Percentiles rank a stretch among this genome's conserved stretches.
These are phyloP conservation scores for Mycena venus DNA, from an alignment of 768 basidiomycete genomes.

Conservation along the genomic window DNA sequence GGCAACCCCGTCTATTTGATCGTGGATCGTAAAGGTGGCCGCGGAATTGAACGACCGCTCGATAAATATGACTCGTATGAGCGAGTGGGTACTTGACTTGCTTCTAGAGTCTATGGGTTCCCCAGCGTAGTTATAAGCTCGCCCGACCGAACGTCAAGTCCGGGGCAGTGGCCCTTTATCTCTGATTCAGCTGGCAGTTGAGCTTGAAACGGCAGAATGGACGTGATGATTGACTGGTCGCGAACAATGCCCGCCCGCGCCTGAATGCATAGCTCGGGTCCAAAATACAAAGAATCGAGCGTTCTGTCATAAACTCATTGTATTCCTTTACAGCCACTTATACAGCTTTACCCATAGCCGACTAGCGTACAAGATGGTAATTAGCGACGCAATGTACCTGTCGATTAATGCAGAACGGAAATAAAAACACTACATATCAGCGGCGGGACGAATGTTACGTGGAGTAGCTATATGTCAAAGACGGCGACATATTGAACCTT, in stretches of 20 bases:
- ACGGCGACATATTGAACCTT: background rate
- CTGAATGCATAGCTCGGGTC: background rate
- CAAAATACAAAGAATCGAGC: slow-evolving; percentile 18
- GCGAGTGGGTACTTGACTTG: background rate
- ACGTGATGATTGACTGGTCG: slow-evolving; percentile 23
- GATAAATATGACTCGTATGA: background rate
- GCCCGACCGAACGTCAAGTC: background rate
- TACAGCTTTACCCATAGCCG: background rate
- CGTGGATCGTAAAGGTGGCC: slow-evolving; percentile 11
- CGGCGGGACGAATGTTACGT: background rate
- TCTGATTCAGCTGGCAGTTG: slow-evolving; percentile 17
- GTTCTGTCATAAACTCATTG: slow-evolving; percentile 3
- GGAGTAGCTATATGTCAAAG: background rate
- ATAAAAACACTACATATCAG: background rate
- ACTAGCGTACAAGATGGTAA: slow-evolving; percentile 2
- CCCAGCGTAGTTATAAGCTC: slow-evolving; percentile 24
- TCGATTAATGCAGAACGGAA: background rate
- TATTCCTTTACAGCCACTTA: too few relatives aligned
- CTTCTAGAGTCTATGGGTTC: background rate
- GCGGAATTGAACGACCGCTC: slow-evolving; percentile 3
- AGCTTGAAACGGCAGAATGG: slow-evolving; percentile 17
- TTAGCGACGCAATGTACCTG: background rate
- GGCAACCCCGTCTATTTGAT: slow-evolving; percentile 17
- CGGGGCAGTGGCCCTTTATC: slow-evolving; percentile 27
- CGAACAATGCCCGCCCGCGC: background rate